Conservation (phyloP, 306 rosid species). For the Inga leiocalycina region DNA sequence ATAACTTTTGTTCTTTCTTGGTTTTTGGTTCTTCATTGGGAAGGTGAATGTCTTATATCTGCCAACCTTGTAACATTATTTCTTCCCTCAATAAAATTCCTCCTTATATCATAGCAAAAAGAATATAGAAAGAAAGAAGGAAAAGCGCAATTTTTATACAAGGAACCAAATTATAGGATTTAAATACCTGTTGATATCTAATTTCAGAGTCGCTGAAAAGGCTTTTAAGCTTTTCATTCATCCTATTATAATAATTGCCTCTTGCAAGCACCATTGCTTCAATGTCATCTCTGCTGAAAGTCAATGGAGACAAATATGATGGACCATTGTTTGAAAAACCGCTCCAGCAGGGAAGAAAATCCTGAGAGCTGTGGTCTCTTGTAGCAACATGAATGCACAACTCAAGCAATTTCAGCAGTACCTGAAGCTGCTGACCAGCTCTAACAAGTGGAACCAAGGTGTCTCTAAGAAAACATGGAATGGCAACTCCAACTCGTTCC, state of each 20-base stretch:
- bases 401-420: conserved; percentile 84
- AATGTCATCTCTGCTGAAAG: conserved; percentile 62
- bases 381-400: conserved; percentile 64
- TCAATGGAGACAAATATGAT: conserved; percentile 59
- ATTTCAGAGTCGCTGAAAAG: conserved; percentile 60
- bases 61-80: conserved; percentile 9
- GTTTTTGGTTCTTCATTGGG: conserved; percentile 16
- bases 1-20: conserved; percentile 17
- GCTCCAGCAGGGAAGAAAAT: conserved; percentile 85
- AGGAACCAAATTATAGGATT: conserved; percentile 29
- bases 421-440: conserved; percentile 98
- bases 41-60: background rate
- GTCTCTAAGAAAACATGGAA: conserved; percentile 82
- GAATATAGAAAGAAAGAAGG: background rate
- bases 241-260: conserved; percentile 65
- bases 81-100: conserved; percentile 7
- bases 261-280: conserved; percentile 64
- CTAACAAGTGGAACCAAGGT: conserved; percentile 77
- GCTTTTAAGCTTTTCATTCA: conserved; percentile 67
- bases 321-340: conserved; percentile 62
- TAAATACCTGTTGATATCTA: conserved; percentile 71
- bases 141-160: background rate
- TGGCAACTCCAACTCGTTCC: conserved; percentile 77
- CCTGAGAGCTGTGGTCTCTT: conserved; percentile 56
- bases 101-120: background rate